Evolutionary conservation across 148 eudicot species (phyloP), one percentile per base, ranked within the genome.

Genomic region (Limonium bicolor): DNA sequence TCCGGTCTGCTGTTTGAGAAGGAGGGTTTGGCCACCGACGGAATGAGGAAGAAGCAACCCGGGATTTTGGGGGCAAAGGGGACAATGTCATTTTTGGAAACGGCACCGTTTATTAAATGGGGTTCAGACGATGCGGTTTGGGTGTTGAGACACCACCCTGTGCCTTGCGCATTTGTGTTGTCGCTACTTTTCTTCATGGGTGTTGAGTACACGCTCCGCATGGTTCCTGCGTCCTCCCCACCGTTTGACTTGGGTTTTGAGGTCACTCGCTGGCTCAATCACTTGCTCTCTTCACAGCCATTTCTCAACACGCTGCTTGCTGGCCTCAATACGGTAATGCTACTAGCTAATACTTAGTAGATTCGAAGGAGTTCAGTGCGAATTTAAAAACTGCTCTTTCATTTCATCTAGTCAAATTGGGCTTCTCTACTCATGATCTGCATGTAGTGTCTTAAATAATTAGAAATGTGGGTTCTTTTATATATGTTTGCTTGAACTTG

Each of bases 211-310:
- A 90, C 99, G 10, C 81, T 90, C 43, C 46, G 54, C 0, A 90
- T 90, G 99, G 59, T 90, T 6, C 94, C 99, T 0, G 20, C 77
- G 2, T 41, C 57, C 5, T 64, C 85, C 4, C 74, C 60, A 27
- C 99, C 99, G n/a, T 90, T 78, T 26, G 99, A 90, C 69, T 55
- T 84, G 21, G 99, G 99, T 0, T 90, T 90, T 46, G 56, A 58
- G 6, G 65, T 48, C 35, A 90, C 99, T 4, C 39, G 34, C 1
- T 38, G 56, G 36, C 60, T 90, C 7, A 73, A 90, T 41, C 76
- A 68, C 4, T 23, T 61, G n/a, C 72, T 85, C 6, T 61, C 69
- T 7, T 34, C 65, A 23, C 41, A 53, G 1, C 88, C 95, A 1
- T 45, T 12, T 7, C 71, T 90, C 20, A 90, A 90, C 36, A 80